Evolutionary conservation across 768 basidiomycete species (phyloP).

Genomic region (Leccinum longicurvipes): DNA sequence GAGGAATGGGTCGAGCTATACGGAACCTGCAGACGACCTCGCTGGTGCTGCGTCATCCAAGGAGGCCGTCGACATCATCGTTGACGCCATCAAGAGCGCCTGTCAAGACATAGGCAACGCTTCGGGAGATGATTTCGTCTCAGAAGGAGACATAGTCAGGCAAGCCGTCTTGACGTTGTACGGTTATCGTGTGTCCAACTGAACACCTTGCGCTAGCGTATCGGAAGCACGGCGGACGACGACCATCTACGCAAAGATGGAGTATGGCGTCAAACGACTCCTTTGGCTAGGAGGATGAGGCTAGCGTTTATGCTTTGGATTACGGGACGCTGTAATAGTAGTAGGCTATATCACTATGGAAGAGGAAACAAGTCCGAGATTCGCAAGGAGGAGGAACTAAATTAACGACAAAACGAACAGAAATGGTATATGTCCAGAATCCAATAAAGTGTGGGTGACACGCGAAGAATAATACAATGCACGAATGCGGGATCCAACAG

Average conservation of each 20-base stretch:
- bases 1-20: slow-evolving; percentile 43
- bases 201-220: slow-evolving; percentile 44
- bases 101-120: slow-evolving; percentile 60
- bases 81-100: slow-evolving; percentile 63
- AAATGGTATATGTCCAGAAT: slow-evolving; percentile 24
- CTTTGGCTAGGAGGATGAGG: slow-evolving; percentile 76
- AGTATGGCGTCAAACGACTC: slow-evolving; percentile 87
- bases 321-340: slow-evolving; percentile 13
- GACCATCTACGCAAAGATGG: slow-evolving; percentile 86
- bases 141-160: slow-evolving; percentile 77
- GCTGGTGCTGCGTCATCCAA: slow-evolving; percentile 63
- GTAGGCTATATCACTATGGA: slow-evolving; percentile 14
- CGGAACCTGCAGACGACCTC: slow-evolving; percentile 60
- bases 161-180: slow-evolving; percentile 29
- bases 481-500: slow-evolving; percentile 15
- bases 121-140: slow-evolving; percentile 46
- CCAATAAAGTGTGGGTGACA: slow-evolving; percentile 13
- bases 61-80: slow-evolving; percentile 74
- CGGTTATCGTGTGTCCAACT: background rate
- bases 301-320: background rate
- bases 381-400: slow-evolving; percentile 1
- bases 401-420: slow-evolving; percentile 17
- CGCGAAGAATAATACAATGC: slow-evolving; percentile 17
- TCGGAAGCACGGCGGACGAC: slow-evolving; percentile 83
- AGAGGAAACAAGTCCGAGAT: slow-evolving; percentile 5